A percentile compares a stretch with the other conserved stretches of the same genome.
Evolutionary conservation across 352 stramenopile genomes (phyloP).

Genomic region (Hyaloperonospora arabidopsidis): DNA sequence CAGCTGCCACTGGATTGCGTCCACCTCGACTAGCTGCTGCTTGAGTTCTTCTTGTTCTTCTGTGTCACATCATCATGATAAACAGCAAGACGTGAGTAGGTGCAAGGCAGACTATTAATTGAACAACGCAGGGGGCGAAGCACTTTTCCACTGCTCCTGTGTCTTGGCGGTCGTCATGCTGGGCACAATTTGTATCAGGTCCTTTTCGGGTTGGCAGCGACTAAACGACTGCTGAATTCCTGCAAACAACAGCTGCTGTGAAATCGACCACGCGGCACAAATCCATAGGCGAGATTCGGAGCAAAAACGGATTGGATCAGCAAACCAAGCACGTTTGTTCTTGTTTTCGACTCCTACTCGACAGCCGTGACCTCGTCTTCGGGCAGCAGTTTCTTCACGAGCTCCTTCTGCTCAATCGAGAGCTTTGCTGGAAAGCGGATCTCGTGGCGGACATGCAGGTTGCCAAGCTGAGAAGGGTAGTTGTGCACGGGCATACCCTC

Average conservation of each 20-base stretch:
- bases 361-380: constrained; percentile 18
- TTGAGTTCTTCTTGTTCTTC: constrained; percentile 58
- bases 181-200: constrained; percentile 1
- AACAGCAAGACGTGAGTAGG: background rate
- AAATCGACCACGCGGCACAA: background rate
- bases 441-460: constrained; percentile 93
- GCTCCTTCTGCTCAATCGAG: constrained; percentile 78
- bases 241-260: no score
- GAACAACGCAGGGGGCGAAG: background rate
- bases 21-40: constrained; percentile 34
- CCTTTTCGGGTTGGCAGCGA: no score
- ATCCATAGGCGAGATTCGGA: no score
- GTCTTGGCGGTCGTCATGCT: constrained; percentile 6
- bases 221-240: no score
- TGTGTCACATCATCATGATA: constrained; percentile 6
- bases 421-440: constrained; percentile 91
- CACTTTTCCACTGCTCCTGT: constrained; percentile 27
- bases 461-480: constrained; percentile 80
- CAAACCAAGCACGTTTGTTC: background rate
- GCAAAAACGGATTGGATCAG: no score
- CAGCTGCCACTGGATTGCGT: constrained; percentile 41
- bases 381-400: constrained; percentile 48
- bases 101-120: background rate
- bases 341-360: constrained; percentile 12
- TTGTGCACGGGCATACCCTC: constrained; percentile 96